Base-by-base conservation (phyloP, 345 rosid genomes). In the Bruguiera gymnorhiza region DNA sequence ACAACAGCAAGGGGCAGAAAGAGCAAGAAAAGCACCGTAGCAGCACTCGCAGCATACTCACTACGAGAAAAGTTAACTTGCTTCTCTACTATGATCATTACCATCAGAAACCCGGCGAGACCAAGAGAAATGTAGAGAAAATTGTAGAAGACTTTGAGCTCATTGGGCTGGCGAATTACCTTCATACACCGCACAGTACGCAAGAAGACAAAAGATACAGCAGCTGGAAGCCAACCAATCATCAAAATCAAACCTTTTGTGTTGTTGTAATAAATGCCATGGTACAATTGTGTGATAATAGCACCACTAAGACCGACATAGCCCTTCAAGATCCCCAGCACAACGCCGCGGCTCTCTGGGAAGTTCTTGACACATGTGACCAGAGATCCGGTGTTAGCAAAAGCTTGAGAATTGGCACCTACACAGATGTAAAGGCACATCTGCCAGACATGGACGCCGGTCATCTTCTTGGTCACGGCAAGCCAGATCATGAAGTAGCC, bases 401-500 rank as follows among this genome's bases (percentile, higher is more conserved):
- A 88, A 11, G 86, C 5, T 62, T 86, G 88, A 24, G 94, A 86
- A 57, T 88, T 88, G 3, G 89, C 88, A 0, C 91, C 91, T 1
- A 85, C 60, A 62, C 82, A 86, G 20, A 88, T 88, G 74, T 86
- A 86, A 34, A 85, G 66, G 73, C 91, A 88, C 91, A 88, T 86
- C 1, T 80, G 85, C 91, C 94, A 88, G 1, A 86, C 76, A 2
- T 46, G 68, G 0, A 85, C 86, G 4, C 13, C 65, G 0, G 91
- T 19, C 0, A 86, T 76, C 24, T 60, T 80, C 29, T 70, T 72
- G 31, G 83, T 73, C n/a, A 88, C 94, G 63, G 89, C 76, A 0
- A 85, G 72, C 94, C 91, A 88, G 0, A 88, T 85, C 90, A 88
- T 86, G 79, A 86, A 80, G 80, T 88, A 88, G 29, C 93, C 93